Evolutionary conservation across 1,284 basidiomycete genomes (phyloP).

Genomic region (Fomitopsis betulina): DNA sequence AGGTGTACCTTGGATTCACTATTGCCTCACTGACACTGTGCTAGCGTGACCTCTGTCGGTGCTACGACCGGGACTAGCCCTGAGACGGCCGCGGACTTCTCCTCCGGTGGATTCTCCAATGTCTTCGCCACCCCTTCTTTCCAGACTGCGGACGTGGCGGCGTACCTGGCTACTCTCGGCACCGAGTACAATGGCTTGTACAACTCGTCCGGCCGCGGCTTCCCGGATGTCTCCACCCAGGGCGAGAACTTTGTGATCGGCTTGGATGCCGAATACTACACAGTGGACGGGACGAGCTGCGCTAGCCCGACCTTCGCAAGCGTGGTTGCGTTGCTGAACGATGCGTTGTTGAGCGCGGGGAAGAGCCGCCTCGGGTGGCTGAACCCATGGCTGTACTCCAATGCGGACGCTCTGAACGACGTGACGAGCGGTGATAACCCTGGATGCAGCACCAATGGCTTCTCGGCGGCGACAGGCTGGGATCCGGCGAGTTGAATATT

Average conservation of each 20-base stretch:
- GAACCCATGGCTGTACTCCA: conserved; percentile 39
- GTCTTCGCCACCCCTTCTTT: conserved; percentile 38
- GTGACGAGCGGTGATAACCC: conserved; percentile 18
- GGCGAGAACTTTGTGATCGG: conserved; percentile 27
- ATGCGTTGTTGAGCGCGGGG: conserved; percentile 38
- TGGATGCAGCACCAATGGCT: conserved; percentile 32
- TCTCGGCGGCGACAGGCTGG: conserved; percentile 32
- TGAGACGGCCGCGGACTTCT: conserved; percentile 45
- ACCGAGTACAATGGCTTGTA: conserved; percentile 24
- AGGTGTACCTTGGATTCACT: conserved; percentile 19
- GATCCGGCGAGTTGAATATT: conserved; percentile 23
- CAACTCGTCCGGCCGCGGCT: conserved; percentile 27
- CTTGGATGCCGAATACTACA: conserved; percentile 28
- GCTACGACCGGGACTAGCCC: conserved; percentile 45
- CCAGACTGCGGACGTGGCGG: conserved; percentile 33
- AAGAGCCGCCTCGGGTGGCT: conserved; percentile 43
- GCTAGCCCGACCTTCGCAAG: conserved; percentile 50
- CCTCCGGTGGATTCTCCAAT: conserved; percentile 46
- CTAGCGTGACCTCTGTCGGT: conserved; percentile 61
- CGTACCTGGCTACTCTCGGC: conserved; percentile 28
- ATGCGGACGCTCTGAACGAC: conserved; percentile 16
- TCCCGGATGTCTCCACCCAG: conserved; percentile 28
- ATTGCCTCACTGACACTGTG: conserved; percentile 13
- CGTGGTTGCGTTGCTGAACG: conserved; percentile 53
- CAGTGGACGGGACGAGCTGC: conserved; percentile 45